Percentiles rank a stretch among this genome's conserved stretches.
These are phyloP conservation scores for Pascua guehoae DNA, from an alignment of 1,284 basidiomycete genomes.

Conservation along the genomic window DNA sequence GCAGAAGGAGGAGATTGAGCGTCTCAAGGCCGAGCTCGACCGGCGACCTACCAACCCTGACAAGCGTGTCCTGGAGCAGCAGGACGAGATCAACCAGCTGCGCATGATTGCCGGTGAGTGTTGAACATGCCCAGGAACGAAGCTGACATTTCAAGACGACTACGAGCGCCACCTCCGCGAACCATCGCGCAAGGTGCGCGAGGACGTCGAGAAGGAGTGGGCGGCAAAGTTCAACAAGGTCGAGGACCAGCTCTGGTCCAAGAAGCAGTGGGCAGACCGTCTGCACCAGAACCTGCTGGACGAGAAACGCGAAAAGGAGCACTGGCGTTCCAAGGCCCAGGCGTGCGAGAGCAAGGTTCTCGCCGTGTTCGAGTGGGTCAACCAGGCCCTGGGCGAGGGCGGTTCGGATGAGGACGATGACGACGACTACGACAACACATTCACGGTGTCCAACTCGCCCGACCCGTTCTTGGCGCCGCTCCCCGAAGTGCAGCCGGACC, in stretches of 20 bases:
- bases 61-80: slow-evolving; percentile 40
- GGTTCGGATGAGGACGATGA: too few relatives aligned
- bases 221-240: slow-evolving; percentile 60
- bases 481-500: too few relatives aligned
- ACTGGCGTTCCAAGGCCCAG: neutral
- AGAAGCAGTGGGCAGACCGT: slow-evolving; percentile 43
- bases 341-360: slow-evolving; percentile 35
- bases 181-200: slow-evolving; percentile 65
- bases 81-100: slow-evolving; percentile 41
- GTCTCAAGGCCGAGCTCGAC: slow-evolving; percentile 52
- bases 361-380: slow-evolving; percentile 30
- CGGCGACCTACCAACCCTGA: slow-evolving; percentile 40
- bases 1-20: slow-evolving; percentile 69
- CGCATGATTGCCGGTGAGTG: slow-evolving; percentile 45
- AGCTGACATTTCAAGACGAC: slow-evolving; percentile 27
- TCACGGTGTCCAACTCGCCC: too few relatives aligned
- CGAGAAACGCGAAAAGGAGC: slow-evolving; percentile 35
- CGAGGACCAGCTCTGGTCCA: slow-evolving; percentile 55
- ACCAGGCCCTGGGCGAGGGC: too few relatives aligned
- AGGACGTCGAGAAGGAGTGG: slow-evolving; percentile 80
- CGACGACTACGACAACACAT: neutral
- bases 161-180: slow-evolving; percentile 59
- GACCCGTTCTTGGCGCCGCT: too few relatives aligned
- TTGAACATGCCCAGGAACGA: too few relatives aligned
- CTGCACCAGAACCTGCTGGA: slow-evolving; percentile 42